A percentile compares a stretch with the other conserved stretches of the same genome.
Conservation (phyloP, 345 rosid genomes). For the Eucalyptus polybractea region DNA sequence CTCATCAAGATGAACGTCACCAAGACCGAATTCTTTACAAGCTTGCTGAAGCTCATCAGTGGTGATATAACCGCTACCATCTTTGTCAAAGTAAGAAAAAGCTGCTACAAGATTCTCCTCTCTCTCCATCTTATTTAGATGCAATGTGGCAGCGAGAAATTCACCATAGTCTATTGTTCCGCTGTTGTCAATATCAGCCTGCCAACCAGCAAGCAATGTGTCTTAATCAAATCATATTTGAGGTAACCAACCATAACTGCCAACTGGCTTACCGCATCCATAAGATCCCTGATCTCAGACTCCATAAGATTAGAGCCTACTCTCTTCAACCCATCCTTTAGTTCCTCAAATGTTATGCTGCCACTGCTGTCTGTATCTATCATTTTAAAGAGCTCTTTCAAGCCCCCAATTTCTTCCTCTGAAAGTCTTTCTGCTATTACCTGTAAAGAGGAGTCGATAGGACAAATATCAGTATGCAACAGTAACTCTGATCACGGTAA, state of each 20-base stretch:
- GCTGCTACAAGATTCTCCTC: constrained; percentile 87
- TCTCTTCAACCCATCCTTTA: constrained; percentile 66
- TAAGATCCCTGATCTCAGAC: constrained; percentile 79
- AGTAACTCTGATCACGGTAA: neutral
- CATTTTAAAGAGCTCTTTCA: constrained; percentile 91
- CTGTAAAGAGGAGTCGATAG: constrained; percentile 13
- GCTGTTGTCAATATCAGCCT: constrained; percentile 92
- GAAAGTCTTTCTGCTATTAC: constrained; percentile 98
- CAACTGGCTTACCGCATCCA: constrained; percentile 64
- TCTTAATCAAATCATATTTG: neutral
- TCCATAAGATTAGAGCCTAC: constrained; percentile 89
- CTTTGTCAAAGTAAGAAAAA: constrained; percentile 83
- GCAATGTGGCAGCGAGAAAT: constrained; percentile 91
- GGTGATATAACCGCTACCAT: constrained; percentile 87
- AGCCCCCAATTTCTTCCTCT: constrained; percentile 95
- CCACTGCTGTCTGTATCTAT: constrained; percentile 92
- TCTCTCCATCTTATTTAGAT: constrained; percentile 81
- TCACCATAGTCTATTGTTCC: constrained; percentile 93
- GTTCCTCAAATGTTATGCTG: constrained; percentile 84
- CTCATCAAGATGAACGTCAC: constrained; percentile 69
- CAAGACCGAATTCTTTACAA: constrained; percentile 86
- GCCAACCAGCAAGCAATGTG: constrained; percentile 1
- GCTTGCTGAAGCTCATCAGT: constrained; percentile 90
- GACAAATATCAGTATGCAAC: neutral
- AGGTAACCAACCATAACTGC: neutral